Base-by-base conservation (phyloP, 257 asterid genomes). In the Linaria vulgaris region DNA sequence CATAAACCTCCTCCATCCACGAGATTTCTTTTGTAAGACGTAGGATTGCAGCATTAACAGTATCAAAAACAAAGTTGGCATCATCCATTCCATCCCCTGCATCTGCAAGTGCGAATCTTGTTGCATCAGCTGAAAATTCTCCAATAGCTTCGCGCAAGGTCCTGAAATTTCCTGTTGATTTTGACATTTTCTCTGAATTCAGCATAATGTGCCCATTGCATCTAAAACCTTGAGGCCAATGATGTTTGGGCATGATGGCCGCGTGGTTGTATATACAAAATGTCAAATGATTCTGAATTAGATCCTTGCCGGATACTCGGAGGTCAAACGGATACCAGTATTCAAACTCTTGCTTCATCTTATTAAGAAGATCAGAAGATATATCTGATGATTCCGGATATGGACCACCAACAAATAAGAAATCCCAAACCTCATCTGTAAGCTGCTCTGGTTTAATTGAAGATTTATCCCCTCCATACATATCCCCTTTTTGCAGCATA, bases 81-180 rank as follows among this genome's bases (percentile, higher is more conserved):
- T 92, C 98, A 37, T 92, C 99, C 96, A 92, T 85, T 14, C 99
- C 96, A 22, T 92, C 99, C 69, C 97, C 99, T 0, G 99, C 99
- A 79, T 92, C 99, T 6, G 99, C 99, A 59, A 92, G 96, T 1
- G 97, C 74, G 74, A 92, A 92, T 58, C 97, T 76, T 2, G 96
- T 87, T 45, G 97, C 99, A 71, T 92, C 97, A 49, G 99, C 99
- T n/a, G 99, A 89, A 68, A 92, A 92, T 69, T 89, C 97, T 67
- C 83, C 84, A 30, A 92, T 89, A 46, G 99, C 96, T 83, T 89
- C 61, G 10, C 95, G 91, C 43, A 92, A 82, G 19, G 99, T 92
- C 80, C 94, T 71, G 83, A 92, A 89, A 70, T 87, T 87, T 34
- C 99, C 99, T 0, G 96, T 87, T 9, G 99, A 92, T 73, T 92